Evolutionary conservation across 352 stramenopile species (phyloP), one percentile per base, ranked within the genome.

Genomic region (Pythium aristosporum): DNA sequence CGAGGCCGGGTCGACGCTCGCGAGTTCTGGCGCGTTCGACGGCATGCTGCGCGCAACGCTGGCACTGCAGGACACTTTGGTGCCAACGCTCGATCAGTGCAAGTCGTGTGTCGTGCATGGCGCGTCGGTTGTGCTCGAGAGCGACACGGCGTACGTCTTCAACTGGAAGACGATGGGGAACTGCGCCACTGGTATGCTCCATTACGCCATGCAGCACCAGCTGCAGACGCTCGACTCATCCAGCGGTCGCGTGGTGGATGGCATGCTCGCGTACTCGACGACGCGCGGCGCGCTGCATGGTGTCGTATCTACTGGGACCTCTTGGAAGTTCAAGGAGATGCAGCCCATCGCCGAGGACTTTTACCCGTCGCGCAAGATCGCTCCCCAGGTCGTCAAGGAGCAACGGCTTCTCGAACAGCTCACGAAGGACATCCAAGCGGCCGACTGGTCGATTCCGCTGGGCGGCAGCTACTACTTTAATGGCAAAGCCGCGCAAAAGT

Each of bases 391-490:
- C 49, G 62, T 70, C 6, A 60, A 73, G 32, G 54, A 77, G 49
- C 76, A 87, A 23, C 70, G 65, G 13, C 76, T 81, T 21, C 44
- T 79, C 36, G 62, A 83, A n/a, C 66, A 74, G 47, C 68, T 88
- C 28, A 74, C 56, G 30, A 65, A 55, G 52, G 74, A 83, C 49
- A 80, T 86, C 65, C 73, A 77, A 25, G 51, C 61, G 42, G 32
- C 53, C 6, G 34, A 39, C 34, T 89, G 80, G 80, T 71, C 57
- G 43, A 77, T 86, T 57, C 74, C 76, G n/a, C 37, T 75, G 5
- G 71, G 69, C 36, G 79, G 79, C 43, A 87, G 77, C 67, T 88
- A 81, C 63, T 88, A 88, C 67, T 88, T 84, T 63, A 87, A 85
- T 54, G 79, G 79, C 25, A 88, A 88, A 44, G 63, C 71, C 12